These are phyloP conservation scores for Fibroporia radiculosa DNA, from an alignment of 768 basidiomycete species.

Conservation along the genomic window DNA sequence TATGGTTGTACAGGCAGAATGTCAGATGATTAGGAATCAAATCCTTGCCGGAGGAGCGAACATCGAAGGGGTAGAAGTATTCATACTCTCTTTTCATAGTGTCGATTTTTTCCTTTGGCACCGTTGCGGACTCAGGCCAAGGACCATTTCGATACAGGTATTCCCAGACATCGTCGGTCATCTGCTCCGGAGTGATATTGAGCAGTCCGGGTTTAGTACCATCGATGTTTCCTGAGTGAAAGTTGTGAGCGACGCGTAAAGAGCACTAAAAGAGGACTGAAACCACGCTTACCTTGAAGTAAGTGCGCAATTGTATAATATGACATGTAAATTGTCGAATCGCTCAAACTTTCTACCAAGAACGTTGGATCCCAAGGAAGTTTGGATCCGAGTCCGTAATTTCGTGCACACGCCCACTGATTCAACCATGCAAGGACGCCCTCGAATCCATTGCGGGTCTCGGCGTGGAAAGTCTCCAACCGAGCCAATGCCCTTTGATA, in stretches of 20 bases:
- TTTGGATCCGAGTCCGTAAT: constrained; percentile 91
- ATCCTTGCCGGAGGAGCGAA: constrained; percentile 97
- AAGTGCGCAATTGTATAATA: constrained; percentile 95
- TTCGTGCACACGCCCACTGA: constrained; percentile 98
- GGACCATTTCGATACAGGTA: constrained; percentile 79
- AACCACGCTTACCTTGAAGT: constrained; percentile 86
- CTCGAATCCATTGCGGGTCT: constrained; percentile 90
- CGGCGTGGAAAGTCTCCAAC: constrained; percentile 88
- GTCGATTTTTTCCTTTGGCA: constrained; percentile 74
- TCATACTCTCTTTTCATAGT: constrained; percentile 83
- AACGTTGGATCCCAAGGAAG: constrained; percentile 96
- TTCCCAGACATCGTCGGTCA: constrained; percentile 98
- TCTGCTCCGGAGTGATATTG: constrained; percentile 80
- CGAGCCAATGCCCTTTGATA: constrained; percentile 60
- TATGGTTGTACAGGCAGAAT: constrained; percentile 90
- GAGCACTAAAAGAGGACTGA: constrained; percentile 16
- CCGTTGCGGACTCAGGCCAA: constrained; percentile 58
- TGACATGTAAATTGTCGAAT: constrained; percentile 97
- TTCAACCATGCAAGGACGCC: constrained; percentile 91
- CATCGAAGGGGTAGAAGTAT: constrained; percentile 98
- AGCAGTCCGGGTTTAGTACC: constrained; percentile 76
- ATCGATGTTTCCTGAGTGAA: constrained; percentile 60
- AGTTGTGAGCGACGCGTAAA: constrained; percentile 8
- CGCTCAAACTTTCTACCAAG: constrained; percentile 93
- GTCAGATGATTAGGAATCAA: constrained; percentile 93